Percentiles rank a stretch among this genome's conserved stretches.
phyloP scores from a whole-genome alignment of 2,329 filamentous ascomycete species.

The Colletotrichum tropicicola region DNA sequence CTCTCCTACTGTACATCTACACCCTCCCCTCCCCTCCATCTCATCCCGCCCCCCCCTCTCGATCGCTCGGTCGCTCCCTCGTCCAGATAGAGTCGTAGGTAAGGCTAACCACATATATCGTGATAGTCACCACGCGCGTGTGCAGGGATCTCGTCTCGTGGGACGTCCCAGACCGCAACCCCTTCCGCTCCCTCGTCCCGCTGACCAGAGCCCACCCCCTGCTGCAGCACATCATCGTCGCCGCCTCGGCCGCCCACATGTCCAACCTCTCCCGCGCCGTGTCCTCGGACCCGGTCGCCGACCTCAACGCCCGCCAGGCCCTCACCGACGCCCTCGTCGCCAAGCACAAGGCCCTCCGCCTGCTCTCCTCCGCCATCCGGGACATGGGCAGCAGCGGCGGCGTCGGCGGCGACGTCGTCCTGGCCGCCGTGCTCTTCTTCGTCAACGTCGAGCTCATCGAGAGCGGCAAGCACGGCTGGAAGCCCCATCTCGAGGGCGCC shows the following conservation, averaged over 20 bases:
- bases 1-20: conserved; percentile 49
- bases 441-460: conserved; percentile 61
- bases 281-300: conserved; percentile 33
- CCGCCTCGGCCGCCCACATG: conserved; percentile 58
- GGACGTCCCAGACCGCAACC: conserved; percentile 54
- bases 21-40: neutral
- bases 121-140: conserved; percentile 59
- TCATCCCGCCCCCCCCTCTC: conserved; percentile 10
- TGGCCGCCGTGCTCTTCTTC: conserved; percentile 58
- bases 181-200: conserved; percentile 55
- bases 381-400: conserved; percentile 39
- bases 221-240: conserved; percentile 56
- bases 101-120: conserved; percentile 9
- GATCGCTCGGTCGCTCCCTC: neutral
- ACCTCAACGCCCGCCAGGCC: conserved; percentile 38
- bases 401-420: conserved; percentile 49
- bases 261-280: conserved; percentile 49
- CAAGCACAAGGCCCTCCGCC: conserved; percentile 53
- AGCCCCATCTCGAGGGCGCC: conserved; percentile 56
- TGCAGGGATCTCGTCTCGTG: conserved; percentile 62
- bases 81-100: conserved; percentile 11
- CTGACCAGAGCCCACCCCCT: conserved; percentile 51
- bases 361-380: conserved; percentile 50
- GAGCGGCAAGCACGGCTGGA: conserved; percentile 57
- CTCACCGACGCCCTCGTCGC: conserved; percentile 54